Conservation (phyloP, 441 rosid genomes). For the Gossypium laxum region DNA sequence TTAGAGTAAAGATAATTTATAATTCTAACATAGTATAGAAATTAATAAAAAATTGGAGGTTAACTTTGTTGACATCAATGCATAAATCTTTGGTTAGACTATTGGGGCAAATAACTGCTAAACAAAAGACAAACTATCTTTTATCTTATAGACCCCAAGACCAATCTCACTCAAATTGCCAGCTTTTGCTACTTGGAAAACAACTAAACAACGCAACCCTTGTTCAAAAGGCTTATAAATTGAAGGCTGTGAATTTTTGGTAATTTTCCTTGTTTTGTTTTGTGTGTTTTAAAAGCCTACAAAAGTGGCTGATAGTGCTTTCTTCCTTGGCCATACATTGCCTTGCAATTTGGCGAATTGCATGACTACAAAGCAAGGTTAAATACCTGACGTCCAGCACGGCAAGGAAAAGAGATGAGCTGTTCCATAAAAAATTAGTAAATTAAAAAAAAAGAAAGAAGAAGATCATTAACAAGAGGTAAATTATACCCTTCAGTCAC, state of each 20-base stretch:
- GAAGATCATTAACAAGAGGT: too few species aligned
- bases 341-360: too few species aligned
- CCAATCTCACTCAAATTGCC: slow-evolving; percentile 12
- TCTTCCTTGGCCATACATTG: too few species aligned
- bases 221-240: not conserved
- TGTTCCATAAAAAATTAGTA: too few species aligned
- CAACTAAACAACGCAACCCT: not conserved
- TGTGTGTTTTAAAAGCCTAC: too few species aligned
- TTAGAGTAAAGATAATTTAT: not conserved
- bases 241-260: not conserved
- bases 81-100: not conserved
- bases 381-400: too few species aligned
- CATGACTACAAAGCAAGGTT: too few species aligned
- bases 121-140: not conserved
- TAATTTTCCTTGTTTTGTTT: not conserved
- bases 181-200: not conserved
- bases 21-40: too few species aligned
- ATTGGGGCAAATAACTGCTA: not conserved
- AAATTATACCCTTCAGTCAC: too few species aligned
- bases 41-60: not conserved
- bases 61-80: not conserved
- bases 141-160: not conserved
- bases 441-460: too few species aligned
- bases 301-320: too few species aligned
- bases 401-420: too few species aligned